Conservation (phyloP, 2,329 filamentous ascomycete genomes). For the Clonostachys solani region DNA sequence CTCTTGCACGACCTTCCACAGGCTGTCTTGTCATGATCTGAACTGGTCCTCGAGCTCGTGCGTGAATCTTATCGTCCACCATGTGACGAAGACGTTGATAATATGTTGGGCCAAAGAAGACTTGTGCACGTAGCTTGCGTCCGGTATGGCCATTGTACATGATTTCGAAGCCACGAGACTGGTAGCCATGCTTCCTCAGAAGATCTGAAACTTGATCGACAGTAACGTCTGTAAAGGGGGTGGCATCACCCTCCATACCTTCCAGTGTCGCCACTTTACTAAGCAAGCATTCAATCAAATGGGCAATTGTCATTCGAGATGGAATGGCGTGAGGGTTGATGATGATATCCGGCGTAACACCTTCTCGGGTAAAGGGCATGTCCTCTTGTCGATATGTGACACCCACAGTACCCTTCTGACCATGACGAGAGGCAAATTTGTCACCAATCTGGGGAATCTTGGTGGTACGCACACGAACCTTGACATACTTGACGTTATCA, state of each 20-base stretch:
- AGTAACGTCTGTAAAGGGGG: slow-evolving; percentile 95
- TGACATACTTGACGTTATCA: slow-evolving; percentile 92
- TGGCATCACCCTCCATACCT: slow-evolving; percentile 94
- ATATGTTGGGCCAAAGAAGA: slow-evolving; percentile 97
- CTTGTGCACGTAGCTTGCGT: slow-evolving; percentile 85
- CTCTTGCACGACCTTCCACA: slow-evolving; percentile 95
- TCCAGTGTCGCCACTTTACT: slow-evolving; percentile 93
- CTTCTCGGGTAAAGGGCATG: slow-evolving; percentile 95
- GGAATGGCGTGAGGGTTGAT: slow-evolving; percentile 99
- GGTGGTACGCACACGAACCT: slow-evolving; percentile 94
- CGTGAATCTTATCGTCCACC: slow-evolving; percentile 99
- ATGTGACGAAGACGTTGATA: slow-evolving; percentile 98
- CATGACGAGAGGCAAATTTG: slow-evolving; percentile 98
- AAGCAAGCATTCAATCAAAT: slow-evolving; percentile 98
- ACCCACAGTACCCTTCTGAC: slow-evolving; percentile 98
- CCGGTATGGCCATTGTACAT: slow-evolving; percentile 99
- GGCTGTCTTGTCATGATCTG: slow-evolving; percentile 97
- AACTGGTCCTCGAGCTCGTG: slow-evolving; percentile 91
- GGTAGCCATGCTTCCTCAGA: slow-evolving; percentile 85
- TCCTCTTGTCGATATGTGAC: slow-evolving; percentile 97
- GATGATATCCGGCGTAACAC: slow-evolving; percentile 90
- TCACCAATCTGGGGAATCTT: slow-evolving; percentile 98
- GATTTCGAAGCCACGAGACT: slow-evolving; percentile 94
- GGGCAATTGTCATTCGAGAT: slow-evolving; percentile 99
- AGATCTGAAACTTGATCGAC: slow-evolving; percentile 89